phyloP scores from a whole-genome alignment of 78 protist genomes.

The Dictyostelium citrinum region DNA sequence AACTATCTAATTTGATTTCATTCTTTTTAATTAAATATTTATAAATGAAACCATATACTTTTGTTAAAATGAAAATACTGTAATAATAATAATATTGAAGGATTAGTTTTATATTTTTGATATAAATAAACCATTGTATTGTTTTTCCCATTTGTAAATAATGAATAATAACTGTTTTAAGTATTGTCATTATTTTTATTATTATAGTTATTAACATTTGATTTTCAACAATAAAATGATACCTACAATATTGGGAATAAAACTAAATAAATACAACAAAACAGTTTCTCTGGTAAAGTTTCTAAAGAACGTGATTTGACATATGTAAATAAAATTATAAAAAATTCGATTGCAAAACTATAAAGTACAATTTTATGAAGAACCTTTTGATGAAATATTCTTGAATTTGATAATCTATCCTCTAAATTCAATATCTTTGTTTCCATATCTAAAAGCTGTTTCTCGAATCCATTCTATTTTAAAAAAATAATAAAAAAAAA shows the following conservation, averaged over 20 bases:
- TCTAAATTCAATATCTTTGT: slow-evolving; percentile 37
- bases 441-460: slow-evolving; percentile 46
- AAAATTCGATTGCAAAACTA: slow-evolving; percentile 20
- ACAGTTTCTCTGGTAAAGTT: background rate
- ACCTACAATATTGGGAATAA: slow-evolving; percentile 53
- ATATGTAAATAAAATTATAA: slow-evolving; percentile 19
- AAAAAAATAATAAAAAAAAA: background rate
- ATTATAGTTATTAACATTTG: no score
- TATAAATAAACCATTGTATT: no score
- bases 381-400: background rate
- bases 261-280: background rate
- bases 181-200: no score
- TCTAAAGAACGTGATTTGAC: background rate
- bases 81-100: background rate
- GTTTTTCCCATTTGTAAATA: no score
- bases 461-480: slow-evolving; percentile 27
- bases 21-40: background rate
- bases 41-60: background rate
- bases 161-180: no score
- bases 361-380: background rate
- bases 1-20: slow-evolving; percentile 32
- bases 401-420: slow-evolving; percentile 1
- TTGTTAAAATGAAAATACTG: background rate
- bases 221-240: background rate
- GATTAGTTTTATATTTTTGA: no score